Evolutionary conservation across 2,329 filamentous ascomycete genomes (phyloP), one percentile per base, ranked within the genome.

Genomic region (Coniella vitis): DNA sequence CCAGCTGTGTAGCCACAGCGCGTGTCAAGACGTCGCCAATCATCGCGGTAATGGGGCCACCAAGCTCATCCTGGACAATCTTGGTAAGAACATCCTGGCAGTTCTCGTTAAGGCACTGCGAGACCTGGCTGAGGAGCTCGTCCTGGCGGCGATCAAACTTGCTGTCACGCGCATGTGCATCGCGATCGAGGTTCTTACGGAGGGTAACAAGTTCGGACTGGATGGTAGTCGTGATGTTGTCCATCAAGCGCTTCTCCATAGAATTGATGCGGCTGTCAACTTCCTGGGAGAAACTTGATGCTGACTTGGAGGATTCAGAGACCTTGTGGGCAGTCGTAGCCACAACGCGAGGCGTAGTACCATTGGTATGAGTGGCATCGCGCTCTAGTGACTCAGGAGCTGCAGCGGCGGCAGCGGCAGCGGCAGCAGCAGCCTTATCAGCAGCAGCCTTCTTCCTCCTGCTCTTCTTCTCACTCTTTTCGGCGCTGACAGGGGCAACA

Each of bases 51-150:
- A 96, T 80, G 13, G 82, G 76, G 48, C 82, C 76, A 53, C 87
- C 79, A 56, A 95, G 87, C 63, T 86, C 86, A 41, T 82, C 76
- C 40, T 81, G 79, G 44, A 95, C 83, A 57, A 95, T 87, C 53
- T 81, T 83, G 53, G 82, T 75, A 34, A 96, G 75, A 19, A 87
- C 87, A 59, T 86, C 83, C 65, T 83, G 75, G 17, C 79, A 81
- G 60, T 82, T 83, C 52, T 76, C 73, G 55, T 78, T 81, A 41
- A 85, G 70, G 31, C 82, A 78, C 31, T 76, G 69, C 4, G 77
- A 79, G 34, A 82, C 76, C 63, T 78, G 72, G 53, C 78, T 73
- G 37, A 82, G 68, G 16, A 82, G 65, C 57, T 74, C 73, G 16
- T 73, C 65, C 59, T 79, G 76, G 51, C 74, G 74, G 55, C 69